A percentile compares a stretch with the other conserved stretches of the same genome.
Conservation (phyloP, 805 yeast species). For the Myxozyma vanderwaltii region DNA sequence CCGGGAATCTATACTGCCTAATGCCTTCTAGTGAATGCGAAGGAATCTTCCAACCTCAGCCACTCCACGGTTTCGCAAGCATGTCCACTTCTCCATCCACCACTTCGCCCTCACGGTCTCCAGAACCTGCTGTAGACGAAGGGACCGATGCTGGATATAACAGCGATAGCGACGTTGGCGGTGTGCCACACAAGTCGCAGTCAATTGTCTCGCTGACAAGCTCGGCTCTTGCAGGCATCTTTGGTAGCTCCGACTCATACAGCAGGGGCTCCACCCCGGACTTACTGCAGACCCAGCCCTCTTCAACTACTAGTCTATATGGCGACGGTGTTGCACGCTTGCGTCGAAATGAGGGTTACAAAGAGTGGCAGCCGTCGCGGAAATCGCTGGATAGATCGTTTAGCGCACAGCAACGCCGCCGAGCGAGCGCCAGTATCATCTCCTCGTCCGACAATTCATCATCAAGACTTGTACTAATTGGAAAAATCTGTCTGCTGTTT, state of each 20-base stretch:
- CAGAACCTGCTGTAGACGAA: background rate
- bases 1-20: no score
- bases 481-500: slow-evolving; percentile 35
- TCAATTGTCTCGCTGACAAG: slow-evolving; percentile 35
- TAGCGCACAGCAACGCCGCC: slow-evolving; percentile 4
- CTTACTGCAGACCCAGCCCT: slow-evolving; percentile 28
- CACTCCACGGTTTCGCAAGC: slow-evolving; percentile 9
- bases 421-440: background rate
- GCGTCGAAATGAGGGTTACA: slow-evolving; percentile 5
- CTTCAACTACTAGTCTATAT: slow-evolving; percentile 1
- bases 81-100: slow-evolving; percentile 3
- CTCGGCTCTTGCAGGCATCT: slow-evolving; percentile 44
- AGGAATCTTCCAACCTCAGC: slow-evolving; percentile 3
- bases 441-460: background rate
- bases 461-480: slow-evolving; percentile 11
- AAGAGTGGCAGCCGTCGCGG: background rate
- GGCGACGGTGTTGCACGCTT: slow-evolving; percentile 13
- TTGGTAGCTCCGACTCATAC: slow-evolving; percentile 46
- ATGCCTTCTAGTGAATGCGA: background rate
- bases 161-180: slow-evolving; percentile 2
- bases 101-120: background rate
- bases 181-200: slow-evolving; percentile 24
- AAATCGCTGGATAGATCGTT: background rate
- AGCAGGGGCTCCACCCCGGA: slow-evolving; percentile 35
- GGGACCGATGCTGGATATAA: background rate